phyloP scores from a whole-genome alignment of 495 filamentous ascomycete genomes.

The Xylaria flabelliformis region DNA sequence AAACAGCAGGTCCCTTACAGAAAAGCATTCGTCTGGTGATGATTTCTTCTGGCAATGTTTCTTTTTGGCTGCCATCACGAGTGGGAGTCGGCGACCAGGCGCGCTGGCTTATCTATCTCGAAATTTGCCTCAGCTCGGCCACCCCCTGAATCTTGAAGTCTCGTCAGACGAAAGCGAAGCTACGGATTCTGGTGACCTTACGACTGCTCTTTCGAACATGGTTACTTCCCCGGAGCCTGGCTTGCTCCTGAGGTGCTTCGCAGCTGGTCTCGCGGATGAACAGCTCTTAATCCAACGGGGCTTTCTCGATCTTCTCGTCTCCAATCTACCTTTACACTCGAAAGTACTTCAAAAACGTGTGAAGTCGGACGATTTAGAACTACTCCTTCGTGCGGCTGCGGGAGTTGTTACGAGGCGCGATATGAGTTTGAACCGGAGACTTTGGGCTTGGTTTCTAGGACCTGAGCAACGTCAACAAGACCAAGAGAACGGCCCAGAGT shows the following conservation, averaged over 20 bases:
- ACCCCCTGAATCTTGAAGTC: slow-evolving; percentile 40
- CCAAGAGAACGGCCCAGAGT: slow-evolving; percentile 54
- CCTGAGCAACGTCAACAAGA: slow-evolving; percentile 68
- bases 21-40: slow-evolving; percentile 67
- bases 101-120: slow-evolving; percentile 84
- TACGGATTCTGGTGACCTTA: slow-evolving; percentile 34
- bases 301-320: slow-evolving; percentile 91
- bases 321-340: slow-evolving; percentile 88
- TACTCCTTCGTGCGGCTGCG: slow-evolving; percentile 79
- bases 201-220: slow-evolving; percentile 63
- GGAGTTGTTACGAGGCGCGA: slow-evolving; percentile 87
- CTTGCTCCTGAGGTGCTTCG: slow-evolving; percentile 86
- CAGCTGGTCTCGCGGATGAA: slow-evolving; percentile 85
- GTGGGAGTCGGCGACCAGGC: slow-evolving; percentile 79
- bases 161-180: slow-evolving; percentile 32
- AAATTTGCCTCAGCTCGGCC: slow-evolving; percentile 75
- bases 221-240: slow-evolving; percentile 94
- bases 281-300: slow-evolving; percentile 92
- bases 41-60: slow-evolving; percentile 99
- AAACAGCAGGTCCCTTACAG: slow-evolving; percentile 52
- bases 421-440: slow-evolving; percentile 91
- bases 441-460: slow-evolving; percentile 97
- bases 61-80: slow-evolving; percentile 91
- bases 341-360: slow-evolving; percentile 77
- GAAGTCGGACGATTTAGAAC: slow-evolving; percentile 74